Percentiles rank a stretch among this genome's conserved stretches.
These are phyloP conservation scores for Termitomyces sp. DNA, from an alignment of 768 basidiomycete genomes.

Conservation along the genomic window DNA sequence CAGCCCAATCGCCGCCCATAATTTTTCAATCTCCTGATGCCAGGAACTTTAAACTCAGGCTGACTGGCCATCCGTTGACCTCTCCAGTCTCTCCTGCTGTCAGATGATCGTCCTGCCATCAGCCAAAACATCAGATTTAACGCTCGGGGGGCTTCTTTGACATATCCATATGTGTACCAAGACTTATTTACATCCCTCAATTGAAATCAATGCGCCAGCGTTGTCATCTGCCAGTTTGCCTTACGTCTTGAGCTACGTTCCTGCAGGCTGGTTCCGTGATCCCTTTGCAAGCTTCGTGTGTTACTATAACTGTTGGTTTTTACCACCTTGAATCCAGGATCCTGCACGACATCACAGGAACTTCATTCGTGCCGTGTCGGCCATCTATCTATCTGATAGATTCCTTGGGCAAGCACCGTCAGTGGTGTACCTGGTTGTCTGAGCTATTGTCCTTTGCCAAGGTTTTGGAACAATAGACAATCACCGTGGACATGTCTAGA, in stretches of 20 bases:
- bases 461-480: not conserved
- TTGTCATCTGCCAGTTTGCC: not conserved
- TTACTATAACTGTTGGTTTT: slow-evolving; percentile 8
- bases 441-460: not conserved
- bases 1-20: slow-evolving; percentile 18
- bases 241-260: not conserved
- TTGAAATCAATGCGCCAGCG: not conserved
- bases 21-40: slow-evolving; percentile 12
- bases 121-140: not conserved
- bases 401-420: not conserved
- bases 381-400: not conserved
- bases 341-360: not conserved
- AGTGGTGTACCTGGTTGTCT: not conserved
- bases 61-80: not conserved
- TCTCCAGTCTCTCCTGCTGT: not conserved
- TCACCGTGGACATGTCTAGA: not conserved
- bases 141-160: slow-evolving; percentile 7
- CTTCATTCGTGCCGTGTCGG: not conserved
- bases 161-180: slow-evolving; percentile 1
- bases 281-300: not conserved
- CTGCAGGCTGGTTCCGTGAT: not conserved
- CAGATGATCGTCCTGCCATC: not conserved
- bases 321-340: slow-evolving; percentile 1
- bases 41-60: not conserved
- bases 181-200: not conserved